Evolutionary conservation across 2,329 filamentous ascomycete genomes (phyloP), one percentile per base, ranked within the genome.

Genomic region (Achaetomium macrosporum): DNA sequence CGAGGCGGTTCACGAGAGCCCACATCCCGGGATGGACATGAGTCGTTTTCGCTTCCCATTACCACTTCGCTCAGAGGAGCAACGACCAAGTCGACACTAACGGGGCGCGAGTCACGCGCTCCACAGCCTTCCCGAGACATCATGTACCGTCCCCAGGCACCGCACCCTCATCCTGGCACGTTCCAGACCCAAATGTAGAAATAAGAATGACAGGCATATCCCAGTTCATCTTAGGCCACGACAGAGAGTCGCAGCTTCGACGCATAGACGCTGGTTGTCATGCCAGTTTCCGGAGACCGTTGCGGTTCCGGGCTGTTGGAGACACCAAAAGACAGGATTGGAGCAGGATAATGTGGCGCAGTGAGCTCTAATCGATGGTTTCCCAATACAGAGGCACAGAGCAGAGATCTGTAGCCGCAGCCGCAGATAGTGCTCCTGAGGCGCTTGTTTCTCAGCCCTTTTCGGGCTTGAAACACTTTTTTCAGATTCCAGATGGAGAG

Each of bases 301-400:
- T 46, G 59, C 55, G 50, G 54, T 50, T 61, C 59, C 40, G 39
- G 40, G 42, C 29, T 20, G 25, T 39, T 42, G 41, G 48, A 46
- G 53, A 43, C 43, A 41, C 16, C 12, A 19, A 25, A 33, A 42
- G 20, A 45, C 11, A 7, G 54, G 48, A 60, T 60, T 60, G 58
- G 58, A 36, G 51, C 33, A 46, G 36, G 44, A 47, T 35, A 30
- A 30, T 33, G 54, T 36, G 56, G 58, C 56, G 56, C 56, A 58
- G 56, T 42, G 9, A 15, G n/a, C 37, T 51, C 16, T 33, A 45
- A 33, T 47, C 8, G 19, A 19, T 41, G 16, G 15, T 50, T 31
- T 42, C 35, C 42, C 42, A 43, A 16, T 47, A 43, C 45, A 45
- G 33, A 45, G 16, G 19, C 33, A 46, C 51, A 54, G 44, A 44